These are phyloP conservation scores for Boletales sp. DNA, from an alignment of 768 basidiomycete species.

Conservation along the genomic window DNA sequence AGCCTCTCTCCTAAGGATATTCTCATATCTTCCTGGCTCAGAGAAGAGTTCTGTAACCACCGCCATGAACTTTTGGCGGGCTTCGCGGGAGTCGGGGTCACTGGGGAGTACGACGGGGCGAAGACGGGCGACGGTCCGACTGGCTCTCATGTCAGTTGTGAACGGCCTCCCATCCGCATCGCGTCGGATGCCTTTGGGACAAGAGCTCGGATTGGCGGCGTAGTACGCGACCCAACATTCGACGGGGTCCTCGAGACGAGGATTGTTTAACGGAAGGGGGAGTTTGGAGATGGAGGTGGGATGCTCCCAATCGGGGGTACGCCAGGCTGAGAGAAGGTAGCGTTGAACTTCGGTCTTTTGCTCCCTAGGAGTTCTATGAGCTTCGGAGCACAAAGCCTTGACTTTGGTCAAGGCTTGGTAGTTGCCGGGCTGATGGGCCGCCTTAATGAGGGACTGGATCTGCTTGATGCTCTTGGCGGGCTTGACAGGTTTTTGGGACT, in stretches of 20 bases:
- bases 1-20: slow-evolving; percentile 32
- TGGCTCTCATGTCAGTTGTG: slow-evolving; percentile 43
- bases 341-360: slow-evolving; percentile 43
- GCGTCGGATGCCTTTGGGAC: slow-evolving; percentile 46
- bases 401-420: slow-evolving; percentile 38
- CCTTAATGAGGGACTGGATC: slow-evolving; percentile 40
- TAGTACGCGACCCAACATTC: slow-evolving; percentile 47
- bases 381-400: slow-evolving; percentile 44
- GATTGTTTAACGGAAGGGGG: slow-evolving; percentile 35
- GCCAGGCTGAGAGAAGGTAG: slow-evolving; percentile 42
- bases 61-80: slow-evolving; percentile 39
- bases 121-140: slow-evolving; percentile 47
- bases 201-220: slow-evolving; percentile 40
- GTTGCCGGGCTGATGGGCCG: slow-evolving; percentile 42
- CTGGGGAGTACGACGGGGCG: slow-evolving; percentile 35
- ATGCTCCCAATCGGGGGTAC: slow-evolving; percentile 37
- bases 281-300: slow-evolving; percentile 17
- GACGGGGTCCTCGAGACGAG: slow-evolving; percentile 44
- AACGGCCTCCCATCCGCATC: slow-evolving; percentile 35
- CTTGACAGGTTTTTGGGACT: slow-evolving; percentile 16
- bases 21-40: slow-evolving; percentile 37
- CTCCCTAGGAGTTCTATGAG: slow-evolving; percentile 42
- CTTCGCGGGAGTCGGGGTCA: slow-evolving; percentile 31
- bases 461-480: slow-evolving; percentile 38
- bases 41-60: slow-evolving; percentile 40